Base-by-base conservation (phyloP, 768 basidiomycete genomes). In the Naganishia vaughanmartiniae region DNA sequence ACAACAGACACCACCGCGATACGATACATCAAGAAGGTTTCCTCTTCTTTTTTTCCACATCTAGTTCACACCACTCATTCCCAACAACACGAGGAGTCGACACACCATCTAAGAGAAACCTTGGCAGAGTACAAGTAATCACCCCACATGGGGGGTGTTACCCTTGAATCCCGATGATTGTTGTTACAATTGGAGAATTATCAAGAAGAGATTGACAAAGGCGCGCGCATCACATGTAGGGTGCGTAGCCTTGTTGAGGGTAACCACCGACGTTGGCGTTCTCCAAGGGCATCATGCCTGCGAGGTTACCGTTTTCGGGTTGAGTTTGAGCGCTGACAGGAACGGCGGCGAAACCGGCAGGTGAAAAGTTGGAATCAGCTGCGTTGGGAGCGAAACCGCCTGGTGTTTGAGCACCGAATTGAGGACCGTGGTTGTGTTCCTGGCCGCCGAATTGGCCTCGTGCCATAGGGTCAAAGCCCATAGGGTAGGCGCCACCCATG, bases 391-490 rank as follows among this genome's bases (percentile, higher is more conserved):
- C 56, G 60, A 63, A 68, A 26, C 66, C 39, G 54, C 36, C 55
- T 24, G 39, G 65, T 12, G 60, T 54, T 26, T 57, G 34, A 58
- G 53, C 54, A 28, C 63, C 65, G 51, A 54, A 46, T 12, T 63
- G 65, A 45, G 65, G 28, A 51, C 56, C 56, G 54, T 42, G 54
- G 24, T n/a, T 42, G 46, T 55, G 69, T 34, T 60, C 69, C 60
- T 46, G 57, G 17, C 34, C 67, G 45, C 39, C 66, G 45, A 66
- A 67, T 55, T 69, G 71, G 39, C 54, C 67, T 26, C 60, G 71
- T 54, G 57, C 69, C 69, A 70, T 70, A 15, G 48, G 70, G 33
- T 71, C 66, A 68, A 65, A 70, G 48, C 60, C 60, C 69, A 70
- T 70, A 11, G 31, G 46, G 63, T 65, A 70, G 19, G 42, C 54